Conservation (phyloP, 371 early-diverging fungal species). For the Fennellomyces sp. region DNA sequence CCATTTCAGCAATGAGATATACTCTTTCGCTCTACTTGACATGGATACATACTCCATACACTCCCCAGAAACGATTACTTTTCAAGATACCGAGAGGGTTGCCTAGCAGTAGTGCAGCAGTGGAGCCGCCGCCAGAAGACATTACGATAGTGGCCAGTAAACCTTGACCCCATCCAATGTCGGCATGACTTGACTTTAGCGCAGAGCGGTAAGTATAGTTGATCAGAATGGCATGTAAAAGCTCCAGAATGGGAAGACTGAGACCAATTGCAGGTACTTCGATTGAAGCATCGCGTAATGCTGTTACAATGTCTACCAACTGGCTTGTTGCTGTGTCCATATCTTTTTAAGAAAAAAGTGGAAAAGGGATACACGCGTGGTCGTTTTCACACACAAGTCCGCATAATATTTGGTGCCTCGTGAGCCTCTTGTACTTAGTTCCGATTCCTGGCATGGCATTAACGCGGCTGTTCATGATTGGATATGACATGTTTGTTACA, state of each 20-base stretch:
- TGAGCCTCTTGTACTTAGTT: too few species aligned
- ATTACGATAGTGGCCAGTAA: slow-evolving; percentile 56
- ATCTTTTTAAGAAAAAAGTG: too few species aligned
- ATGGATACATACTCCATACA: slow-evolving; percentile 37
- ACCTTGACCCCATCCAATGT: slow-evolving; percentile 57
- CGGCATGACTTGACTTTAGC: slow-evolving; percentile 41
- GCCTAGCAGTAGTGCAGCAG: slow-evolving; percentile 40
- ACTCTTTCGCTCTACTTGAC: too few species aligned
- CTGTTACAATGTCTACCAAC: slow-evolving; percentile 32
- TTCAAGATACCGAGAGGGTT: slow-evolving; percentile 45
- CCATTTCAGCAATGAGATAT: neutral
- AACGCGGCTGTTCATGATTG: too few species aligned
- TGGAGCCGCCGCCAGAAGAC: slow-evolving; percentile 61
- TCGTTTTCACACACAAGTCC: too few species aligned
- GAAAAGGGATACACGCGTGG: too few species aligned
- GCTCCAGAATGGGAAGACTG: slow-evolving; percentile 46
- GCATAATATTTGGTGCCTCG: too few species aligned
- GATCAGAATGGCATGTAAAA: slow-evolving; percentile 57
- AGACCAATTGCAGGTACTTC: slow-evolving; percentile 28
- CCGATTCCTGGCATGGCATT: too few species aligned
- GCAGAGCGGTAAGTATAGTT: slow-evolving; percentile 57
- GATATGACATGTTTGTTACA: too few species aligned
- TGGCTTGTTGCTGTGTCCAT: too few species aligned
- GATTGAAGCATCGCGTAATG: slow-evolving; percentile 23
- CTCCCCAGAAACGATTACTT: slow-evolving; percentile 44